These are phyloP conservation scores for Neckera pumila DNA, from an alignment of 225 moss, liverwort and hornwort genomes.

Conservation along the genomic window DNA sequence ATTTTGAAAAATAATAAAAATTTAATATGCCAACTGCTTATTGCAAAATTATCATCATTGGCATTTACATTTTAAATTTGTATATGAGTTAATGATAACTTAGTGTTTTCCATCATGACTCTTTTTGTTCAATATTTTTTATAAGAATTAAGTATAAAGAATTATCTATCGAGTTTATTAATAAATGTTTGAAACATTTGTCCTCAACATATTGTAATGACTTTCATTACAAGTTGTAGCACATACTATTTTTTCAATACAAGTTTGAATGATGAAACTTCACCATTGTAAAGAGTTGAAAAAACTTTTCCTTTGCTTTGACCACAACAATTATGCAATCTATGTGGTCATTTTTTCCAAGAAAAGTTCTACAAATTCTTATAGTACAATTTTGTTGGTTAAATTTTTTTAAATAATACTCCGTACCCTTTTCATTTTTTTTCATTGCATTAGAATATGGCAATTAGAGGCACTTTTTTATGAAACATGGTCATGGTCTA, in stretches of 20 bases:
- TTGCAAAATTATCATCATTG: background rate
- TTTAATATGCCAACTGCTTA: background rate
- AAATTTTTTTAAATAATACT: background rate
- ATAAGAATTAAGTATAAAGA: background rate
- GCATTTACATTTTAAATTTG: background rate
- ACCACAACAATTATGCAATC: background rate
- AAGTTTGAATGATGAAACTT: background rate
- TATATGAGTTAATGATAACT: background rate
- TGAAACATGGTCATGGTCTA: background rate
- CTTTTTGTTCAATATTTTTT: fast-evolving
- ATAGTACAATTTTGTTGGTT: background rate
- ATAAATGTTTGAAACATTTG: background rate
- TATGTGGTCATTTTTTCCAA: background rate
- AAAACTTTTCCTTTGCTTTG: background rate
- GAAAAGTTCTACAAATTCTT: background rate
- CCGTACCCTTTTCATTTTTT: background rate
- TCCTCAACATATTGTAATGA: no score
- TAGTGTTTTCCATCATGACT: background rate
- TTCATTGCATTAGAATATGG: background rate
- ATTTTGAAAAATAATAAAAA: background rate
- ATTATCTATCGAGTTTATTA: background rate
- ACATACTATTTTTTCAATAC: background rate
- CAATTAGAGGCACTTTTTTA: background rate
- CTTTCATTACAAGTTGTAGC: background rate
- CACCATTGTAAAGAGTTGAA: background rate